These are phyloP conservation scores for Puccinia coronata DNA, from an alignment of 1,284 basidiomycete genomes.

Conservation along the genomic window DNA sequence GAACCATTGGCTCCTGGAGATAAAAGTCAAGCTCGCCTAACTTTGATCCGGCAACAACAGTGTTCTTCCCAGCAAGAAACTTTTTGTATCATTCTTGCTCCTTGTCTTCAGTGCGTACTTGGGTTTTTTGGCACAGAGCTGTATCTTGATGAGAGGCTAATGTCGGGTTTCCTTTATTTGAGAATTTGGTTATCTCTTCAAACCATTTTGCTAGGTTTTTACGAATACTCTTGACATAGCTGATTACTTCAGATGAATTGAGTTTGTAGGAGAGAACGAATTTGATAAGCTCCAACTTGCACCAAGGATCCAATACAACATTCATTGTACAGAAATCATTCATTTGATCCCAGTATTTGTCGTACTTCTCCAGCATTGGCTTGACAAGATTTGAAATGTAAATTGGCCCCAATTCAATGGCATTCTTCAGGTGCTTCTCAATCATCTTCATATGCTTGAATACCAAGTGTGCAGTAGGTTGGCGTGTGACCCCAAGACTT, in stretches of 20 bases:
- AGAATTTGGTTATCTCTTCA: too few species aligned
- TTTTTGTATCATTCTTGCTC: not conserved
- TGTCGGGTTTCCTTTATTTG: not conserved
- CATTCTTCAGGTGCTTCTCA: not conserved
- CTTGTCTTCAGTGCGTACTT: not conserved
- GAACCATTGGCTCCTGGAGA: not conserved
- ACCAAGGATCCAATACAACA: not conserved
- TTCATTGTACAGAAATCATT: too few species aligned
- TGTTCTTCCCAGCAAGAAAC: not conserved
- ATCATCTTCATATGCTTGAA: too few species aligned
- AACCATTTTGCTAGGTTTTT: too few species aligned
- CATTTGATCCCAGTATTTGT: constrained; percentile 3
- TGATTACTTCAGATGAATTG: too few species aligned
- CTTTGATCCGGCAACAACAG: not conserved
- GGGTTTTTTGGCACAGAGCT: not conserved
- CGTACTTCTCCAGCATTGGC: constrained; percentile 8
- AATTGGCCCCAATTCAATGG: not conserved
- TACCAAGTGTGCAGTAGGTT: too few species aligned
- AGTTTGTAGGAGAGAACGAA: too few species aligned
- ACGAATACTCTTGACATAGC: too few species aligned
- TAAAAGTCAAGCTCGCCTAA: not conserved
- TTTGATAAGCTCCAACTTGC: not conserved
- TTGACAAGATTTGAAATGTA: not conserved
- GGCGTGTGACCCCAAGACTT: not conserved
- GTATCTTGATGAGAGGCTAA: not conserved